Evolutionary conservation across 768 basidiomycete species (phyloP).

Genomic region (Tylopilus intermedius): DNA sequence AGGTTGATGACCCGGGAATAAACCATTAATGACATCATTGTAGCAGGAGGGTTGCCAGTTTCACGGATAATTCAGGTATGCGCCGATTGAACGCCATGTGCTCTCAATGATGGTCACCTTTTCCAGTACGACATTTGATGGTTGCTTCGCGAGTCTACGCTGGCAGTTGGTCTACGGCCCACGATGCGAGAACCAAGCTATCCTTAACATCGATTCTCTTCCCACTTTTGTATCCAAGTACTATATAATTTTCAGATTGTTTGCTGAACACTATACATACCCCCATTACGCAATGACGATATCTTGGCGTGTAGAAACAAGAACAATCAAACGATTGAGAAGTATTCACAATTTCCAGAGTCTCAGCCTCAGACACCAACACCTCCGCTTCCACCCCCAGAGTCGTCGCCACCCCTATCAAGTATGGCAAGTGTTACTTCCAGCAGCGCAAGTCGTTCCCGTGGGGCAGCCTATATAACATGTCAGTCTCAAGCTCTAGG

Average conservation of each 20-base stretch:
- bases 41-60: constrained; percentile 13
- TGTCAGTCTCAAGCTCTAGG: neutral
- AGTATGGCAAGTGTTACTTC: constrained; percentile 3
- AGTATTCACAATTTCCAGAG: neutral
- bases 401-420: neutral
- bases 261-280: neutral
- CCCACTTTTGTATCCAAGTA: neutral
- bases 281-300: neutral
- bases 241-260: neutral
- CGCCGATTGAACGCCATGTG: neutral
- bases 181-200: neutral
- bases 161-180: neutral
- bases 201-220: neutral
- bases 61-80: constrained; percentile 22
- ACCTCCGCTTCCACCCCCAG: neutral
- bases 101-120: neutral
- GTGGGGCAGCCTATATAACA: constrained; percentile 15
- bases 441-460: constrained; percentile 8
- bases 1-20: neutral
- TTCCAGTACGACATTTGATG: constrained; percentile 18
- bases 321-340: neutral
- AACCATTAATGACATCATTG: neutral
- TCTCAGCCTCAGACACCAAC: constrained; percentile 2
- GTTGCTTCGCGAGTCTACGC: constrained; percentile 11
- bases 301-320: neutral